These are phyloP conservation scores for Pterulicium gracile DNA, from an alignment of 1,284 basidiomycete genomes.

Conservation along the genomic window DNA sequence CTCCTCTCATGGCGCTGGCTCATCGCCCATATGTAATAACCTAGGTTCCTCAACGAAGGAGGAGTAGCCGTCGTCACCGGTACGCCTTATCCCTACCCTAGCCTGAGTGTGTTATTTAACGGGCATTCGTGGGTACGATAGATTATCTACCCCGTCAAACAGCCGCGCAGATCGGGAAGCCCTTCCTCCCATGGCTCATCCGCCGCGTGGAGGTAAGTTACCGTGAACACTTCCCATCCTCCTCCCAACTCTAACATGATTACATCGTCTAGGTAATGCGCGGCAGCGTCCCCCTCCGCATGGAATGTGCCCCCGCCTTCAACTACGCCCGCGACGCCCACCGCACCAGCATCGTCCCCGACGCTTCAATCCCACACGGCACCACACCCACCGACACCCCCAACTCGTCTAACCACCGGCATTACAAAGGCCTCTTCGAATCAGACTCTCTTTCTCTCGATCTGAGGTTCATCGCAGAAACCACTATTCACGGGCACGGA, in stretches of 20 bases:
- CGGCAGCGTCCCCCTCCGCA: slow-evolving; percentile 60
- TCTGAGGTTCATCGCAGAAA: slow-evolving; percentile 62
- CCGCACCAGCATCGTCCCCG: slow-evolving; percentile 43
- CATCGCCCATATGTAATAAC: too few relatives aligned
- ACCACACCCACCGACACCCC: slow-evolving; percentile 8
- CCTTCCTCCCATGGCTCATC: slow-evolving; percentile 79
- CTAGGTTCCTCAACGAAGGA: slow-evolving; percentile 61
- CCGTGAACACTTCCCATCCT: neutral
- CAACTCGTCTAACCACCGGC: slow-evolving; percentile 12
- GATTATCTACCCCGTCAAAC: slow-evolving; percentile 72
- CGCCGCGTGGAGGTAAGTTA: slow-evolving; percentile 64
- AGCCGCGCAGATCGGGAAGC: slow-evolving; percentile 32
- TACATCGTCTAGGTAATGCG: slow-evolving; percentile 49
- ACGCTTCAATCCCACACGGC: slow-evolving; percentile 25
- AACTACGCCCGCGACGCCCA: slow-evolving; percentile 79
- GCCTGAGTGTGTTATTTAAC: neutral
- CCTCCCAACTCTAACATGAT: slow-evolving; percentile 1
- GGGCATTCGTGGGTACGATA: slow-evolving; percentile 14
- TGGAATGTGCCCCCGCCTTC: slow-evolving; percentile 90
- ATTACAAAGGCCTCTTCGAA: slow-evolving; percentile 61
- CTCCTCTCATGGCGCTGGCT: too few relatives aligned
- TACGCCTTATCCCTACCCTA: slow-evolving; percentile 19
- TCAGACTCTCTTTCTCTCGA: slow-evolving; percentile 59
- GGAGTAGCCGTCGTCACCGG: slow-evolving; percentile 77
- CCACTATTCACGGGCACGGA: slow-evolving; percentile 19